Evolutionary conservation across 768 basidiomycete genomes (phyloP).

Genomic region (Mycena maculata): DNA sequence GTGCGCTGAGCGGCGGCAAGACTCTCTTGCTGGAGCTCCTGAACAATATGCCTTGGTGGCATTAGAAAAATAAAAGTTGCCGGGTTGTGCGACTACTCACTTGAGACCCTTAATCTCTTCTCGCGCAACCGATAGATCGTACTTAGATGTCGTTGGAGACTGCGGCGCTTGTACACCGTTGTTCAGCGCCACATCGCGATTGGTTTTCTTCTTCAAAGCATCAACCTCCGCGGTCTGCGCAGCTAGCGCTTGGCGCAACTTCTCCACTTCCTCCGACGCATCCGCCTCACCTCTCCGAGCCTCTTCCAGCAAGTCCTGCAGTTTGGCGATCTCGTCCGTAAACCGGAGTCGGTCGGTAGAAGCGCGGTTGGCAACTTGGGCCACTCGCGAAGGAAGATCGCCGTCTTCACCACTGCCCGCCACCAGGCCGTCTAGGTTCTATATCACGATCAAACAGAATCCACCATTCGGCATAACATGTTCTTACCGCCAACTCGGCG

Average conservation of each 20-base stretch:
- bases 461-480: neutral
- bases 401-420: constrained; percentile 51
- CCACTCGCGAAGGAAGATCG: constrained; percentile 58
- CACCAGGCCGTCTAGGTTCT: constrained; percentile 77
- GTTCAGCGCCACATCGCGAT: constrained; percentile 65
- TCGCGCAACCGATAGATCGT: constrained; percentile 59
- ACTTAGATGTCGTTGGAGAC: constrained; percentile 57
- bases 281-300: constrained; percentile 43
- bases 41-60: constrained; percentile 81
- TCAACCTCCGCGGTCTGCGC: constrained; percentile 65
- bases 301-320: constrained; percentile 62
- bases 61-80: neutral
- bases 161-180: constrained; percentile 51
- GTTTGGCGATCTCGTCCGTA: constrained; percentile 64
- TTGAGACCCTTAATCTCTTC: constrained; percentile 89
- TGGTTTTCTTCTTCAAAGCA: constrained; percentile 63
- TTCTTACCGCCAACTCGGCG: constrained; percentile 77
- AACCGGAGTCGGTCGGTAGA: constrained; percentile 64
- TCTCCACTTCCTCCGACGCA: constrained; percentile 37
- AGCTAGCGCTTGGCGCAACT: constrained; percentile 45
- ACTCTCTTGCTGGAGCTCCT: constrained; percentile 89
- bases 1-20: constrained; percentile 68
- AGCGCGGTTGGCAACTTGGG: constrained; percentile 59
- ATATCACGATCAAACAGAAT: constrained; percentile 18
- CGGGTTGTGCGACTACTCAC: constrained; percentile 51